A percentile compares a stretch with the other conserved stretches of the same genome.
phyloP scores from a whole-genome alignment of 2,329 filamentous ascomycete genomes.

The Phaeoacremonium minimum region DNA sequence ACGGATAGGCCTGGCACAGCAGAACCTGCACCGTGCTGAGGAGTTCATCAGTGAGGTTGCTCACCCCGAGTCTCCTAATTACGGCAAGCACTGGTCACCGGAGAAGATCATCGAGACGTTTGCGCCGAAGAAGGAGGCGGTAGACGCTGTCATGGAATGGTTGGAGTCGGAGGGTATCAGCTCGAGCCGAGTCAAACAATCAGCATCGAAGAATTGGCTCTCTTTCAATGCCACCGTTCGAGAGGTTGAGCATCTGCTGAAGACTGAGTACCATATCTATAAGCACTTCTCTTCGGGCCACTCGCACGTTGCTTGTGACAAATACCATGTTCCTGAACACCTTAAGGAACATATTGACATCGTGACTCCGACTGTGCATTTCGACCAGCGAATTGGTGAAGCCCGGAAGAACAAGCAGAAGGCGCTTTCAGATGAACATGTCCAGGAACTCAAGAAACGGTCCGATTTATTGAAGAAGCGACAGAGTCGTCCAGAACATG shows the following conservation, averaged over 20 bases:
- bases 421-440: constrained; percentile 14
- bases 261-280: constrained; percentile 48
- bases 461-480: constrained; percentile 11
- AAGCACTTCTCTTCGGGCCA: constrained; percentile 29
- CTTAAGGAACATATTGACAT: constrained; percentile 32
- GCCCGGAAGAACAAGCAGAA: constrained; percentile 15
- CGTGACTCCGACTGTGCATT: constrained; percentile 33
- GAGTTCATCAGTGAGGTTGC: constrained; percentile 36
- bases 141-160: constrained; percentile 48
- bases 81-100: constrained; percentile 41
- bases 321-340: constrained; percentile 33
- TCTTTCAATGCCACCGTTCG: constrained; percentile 48
- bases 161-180: constrained; percentile 47
- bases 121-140: constrained; percentile 34
- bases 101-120: constrained; percentile 38
- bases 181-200: constrained; percentile 39
- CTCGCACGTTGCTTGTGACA: constrained; percentile 33
- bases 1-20: constrained; percentile 38
- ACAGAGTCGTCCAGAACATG: constrained; percentile 12
- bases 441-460: constrained; percentile 18
- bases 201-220: constrained; percentile 48
- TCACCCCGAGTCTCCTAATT: constrained; percentile 36
- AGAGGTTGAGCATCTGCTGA: constrained; percentile 48
- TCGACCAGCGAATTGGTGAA: constrained; percentile 24
- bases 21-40: constrained; percentile 39